These are phyloP conservation scores for Pythium aquatile DNA, from an alignment of 352 stramenopile species.

Conservation along the genomic window DNA sequence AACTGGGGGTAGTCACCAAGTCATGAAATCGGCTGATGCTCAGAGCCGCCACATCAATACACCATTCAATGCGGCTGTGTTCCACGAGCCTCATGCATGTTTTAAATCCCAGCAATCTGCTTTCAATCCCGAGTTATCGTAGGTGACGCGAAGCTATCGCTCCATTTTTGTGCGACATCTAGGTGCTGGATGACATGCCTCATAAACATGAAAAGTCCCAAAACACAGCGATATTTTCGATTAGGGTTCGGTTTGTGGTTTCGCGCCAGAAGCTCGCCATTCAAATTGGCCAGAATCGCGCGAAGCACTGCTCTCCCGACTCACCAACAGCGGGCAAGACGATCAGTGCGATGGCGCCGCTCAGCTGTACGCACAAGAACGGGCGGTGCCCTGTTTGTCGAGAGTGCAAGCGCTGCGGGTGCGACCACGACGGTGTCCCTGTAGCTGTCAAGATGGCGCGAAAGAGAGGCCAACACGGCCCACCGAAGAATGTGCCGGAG, in stretches of 20 bases:
- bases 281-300: not conserved
- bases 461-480: too few species aligned
- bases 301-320: not conserved
- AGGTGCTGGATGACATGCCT: not conserved
- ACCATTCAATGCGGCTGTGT: not conserved
- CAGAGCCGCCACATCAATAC: not conserved
- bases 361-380: too few species aligned
- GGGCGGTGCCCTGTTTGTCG: too few species aligned
- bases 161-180: conserved; percentile 5
- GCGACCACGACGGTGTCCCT: too few species aligned
- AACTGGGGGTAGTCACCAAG: not conserved
- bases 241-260: not conserved
- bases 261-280: not conserved
- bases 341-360: too few species aligned
- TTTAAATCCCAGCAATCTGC: not conserved
- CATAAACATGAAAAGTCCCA: conserved; percentile 3
- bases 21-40: conserved; percentile 3
- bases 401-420: too few species aligned
- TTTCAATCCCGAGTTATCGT: conserved; percentile 3
- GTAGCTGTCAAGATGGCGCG: too few species aligned
- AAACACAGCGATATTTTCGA: not conserved
- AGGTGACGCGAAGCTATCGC: not conserved
- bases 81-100: not conserved
- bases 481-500: too few species aligned
- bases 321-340: not conserved